These are phyloP conservation scores for Globisporangium irregulare DNA, from an alignment of 352 stramenopile genomes.

Conservation along the genomic window DNA sequence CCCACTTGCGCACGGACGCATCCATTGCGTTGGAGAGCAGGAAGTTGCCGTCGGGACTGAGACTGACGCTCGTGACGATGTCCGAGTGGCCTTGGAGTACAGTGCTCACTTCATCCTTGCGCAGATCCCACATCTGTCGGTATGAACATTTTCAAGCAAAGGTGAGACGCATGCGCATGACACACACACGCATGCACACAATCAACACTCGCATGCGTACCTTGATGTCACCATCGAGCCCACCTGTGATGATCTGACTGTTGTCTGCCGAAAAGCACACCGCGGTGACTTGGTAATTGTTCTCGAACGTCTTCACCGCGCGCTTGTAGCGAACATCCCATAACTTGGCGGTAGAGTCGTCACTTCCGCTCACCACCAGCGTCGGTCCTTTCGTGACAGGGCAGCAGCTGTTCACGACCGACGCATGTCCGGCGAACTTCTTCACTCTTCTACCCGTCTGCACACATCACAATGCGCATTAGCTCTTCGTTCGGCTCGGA, in stretches of 20 bases:
- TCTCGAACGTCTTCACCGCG: constrained; percentile 81
- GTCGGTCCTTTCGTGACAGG: constrained; percentile 77
- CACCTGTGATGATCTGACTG: constrained; percentile 85
- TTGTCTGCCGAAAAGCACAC: constrained; percentile 89
- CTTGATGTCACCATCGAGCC: constrained; percentile 93
- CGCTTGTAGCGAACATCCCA: constrained; percentile 89
- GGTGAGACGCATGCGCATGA: neutral
- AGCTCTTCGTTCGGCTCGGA: neutral
- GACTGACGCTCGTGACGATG: constrained; percentile 92
- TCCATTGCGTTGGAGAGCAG: constrained; percentile 96
- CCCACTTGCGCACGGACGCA: constrained; percentile 89
- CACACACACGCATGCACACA: neutral
- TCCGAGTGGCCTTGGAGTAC: constrained; percentile 91
- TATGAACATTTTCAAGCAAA: neutral
- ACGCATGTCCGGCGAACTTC: constrained; percentile 79
- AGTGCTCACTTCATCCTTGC: constrained; percentile 73
- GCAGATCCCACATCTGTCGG: constrained; percentile 87
- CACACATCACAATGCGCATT: constrained; percentile 24
- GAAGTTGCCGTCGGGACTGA: constrained; percentile 92
- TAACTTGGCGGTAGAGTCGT: constrained; percentile 88
- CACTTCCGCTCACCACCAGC: constrained; percentile 86
- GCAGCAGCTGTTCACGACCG: constrained; percentile 91
- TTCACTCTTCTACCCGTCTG: constrained; percentile 82
- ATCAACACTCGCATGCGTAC: constrained; percentile 16
- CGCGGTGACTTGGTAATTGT: constrained; percentile 88